These are phyloP conservation scores for Friedmanniomyces endolithicus DNA, from an alignment of 495 filamentous ascomycete genomes.

Conservation along the genomic window DNA sequence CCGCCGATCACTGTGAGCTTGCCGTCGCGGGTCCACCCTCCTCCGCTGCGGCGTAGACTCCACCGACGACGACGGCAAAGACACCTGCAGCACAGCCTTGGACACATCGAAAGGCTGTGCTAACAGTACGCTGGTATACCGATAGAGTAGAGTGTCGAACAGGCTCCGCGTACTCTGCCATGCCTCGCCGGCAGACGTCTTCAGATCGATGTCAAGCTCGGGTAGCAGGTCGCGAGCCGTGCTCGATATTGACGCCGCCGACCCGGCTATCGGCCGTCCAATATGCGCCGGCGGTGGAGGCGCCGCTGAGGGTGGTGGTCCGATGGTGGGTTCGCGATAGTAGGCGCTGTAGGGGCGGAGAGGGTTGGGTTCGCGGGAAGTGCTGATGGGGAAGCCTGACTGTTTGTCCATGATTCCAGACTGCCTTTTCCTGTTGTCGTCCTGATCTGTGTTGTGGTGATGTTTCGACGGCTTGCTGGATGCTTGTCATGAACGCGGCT, in stretches of 20 bases:
- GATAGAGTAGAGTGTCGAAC: constrained; percentile 69
- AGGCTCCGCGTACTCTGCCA: constrained; percentile 48
- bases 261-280: constrained; percentile 10
- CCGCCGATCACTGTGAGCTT: not conserved
- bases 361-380: constrained; percentile 61
- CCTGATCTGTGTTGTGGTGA: not conserved
- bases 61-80: constrained; percentile 34
- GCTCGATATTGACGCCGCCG: constrained; percentile 44
- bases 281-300: constrained; percentile 15
- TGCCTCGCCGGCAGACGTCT: constrained; percentile 48
- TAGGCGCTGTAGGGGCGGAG: constrained; percentile 94
- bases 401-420: constrained; percentile 5
- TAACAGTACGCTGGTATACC: constrained; percentile 70
- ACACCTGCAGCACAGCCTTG: constrained; percentile 81
- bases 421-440: not conserved
- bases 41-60: constrained; percentile 21
- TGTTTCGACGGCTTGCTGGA: not conserved
- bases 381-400: constrained; percentile 20
- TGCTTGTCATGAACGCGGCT: not conserved
- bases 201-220: constrained; percentile 33
- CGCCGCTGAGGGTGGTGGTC: constrained; percentile 31
- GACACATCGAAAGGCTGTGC: constrained; percentile 96
- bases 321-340: constrained; percentile 76
- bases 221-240: constrained; percentile 74
- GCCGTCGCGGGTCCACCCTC: not conserved